Evolutionary conservation across 306 rosid genomes (phyloP), one percentile per base, ranked within the genome.

Genomic region (Prunus persica): DNA sequence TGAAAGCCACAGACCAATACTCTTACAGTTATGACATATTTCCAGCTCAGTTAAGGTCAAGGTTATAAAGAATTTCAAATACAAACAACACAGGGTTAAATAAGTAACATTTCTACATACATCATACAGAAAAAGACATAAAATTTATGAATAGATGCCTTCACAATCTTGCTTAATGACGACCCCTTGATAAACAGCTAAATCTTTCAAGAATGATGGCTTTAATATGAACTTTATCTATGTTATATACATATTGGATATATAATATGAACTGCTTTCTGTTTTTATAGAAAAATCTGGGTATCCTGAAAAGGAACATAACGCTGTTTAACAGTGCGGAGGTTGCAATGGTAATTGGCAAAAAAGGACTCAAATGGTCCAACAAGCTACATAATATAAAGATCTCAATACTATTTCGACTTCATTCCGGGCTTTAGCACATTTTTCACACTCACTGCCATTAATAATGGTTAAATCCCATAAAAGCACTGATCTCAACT

Each of bases 371-470:
- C 50, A 28, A 20, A 57, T 49, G 47, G 28, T 50, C 73, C 60
- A 51, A 54, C 32, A 63, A 22, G 62, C 51, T 11, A 20, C 78
- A 56, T 22, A 20, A 52, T 69, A 55, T 63, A 47, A 24, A 65
- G 47, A 63, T 54, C 74, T 67, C 16, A 28, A 41, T 58, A 8
- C 43, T 63, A 34, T 38, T 18, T 56, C 30, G 3, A 46, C 56
- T 25, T 49, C 58, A 6, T 10, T 32, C 68, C 68, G 9, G 30
- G 18, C 16, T 65, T 45, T 49, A 13, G 71, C 70, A 16, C 13
- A 62, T 11, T 74, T 12, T 5, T 34, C 65, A 11, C 67, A 47
- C 47, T 54, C 46, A 24, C 52, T 60, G 77, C 69, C 73, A 78
- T 16, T 11, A 24, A 57, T 43, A 41, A 41, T 14, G 67, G 24